Base-by-base conservation (phyloP, 805 yeast genomes). In the Ogataea salicorniae region DNA sequence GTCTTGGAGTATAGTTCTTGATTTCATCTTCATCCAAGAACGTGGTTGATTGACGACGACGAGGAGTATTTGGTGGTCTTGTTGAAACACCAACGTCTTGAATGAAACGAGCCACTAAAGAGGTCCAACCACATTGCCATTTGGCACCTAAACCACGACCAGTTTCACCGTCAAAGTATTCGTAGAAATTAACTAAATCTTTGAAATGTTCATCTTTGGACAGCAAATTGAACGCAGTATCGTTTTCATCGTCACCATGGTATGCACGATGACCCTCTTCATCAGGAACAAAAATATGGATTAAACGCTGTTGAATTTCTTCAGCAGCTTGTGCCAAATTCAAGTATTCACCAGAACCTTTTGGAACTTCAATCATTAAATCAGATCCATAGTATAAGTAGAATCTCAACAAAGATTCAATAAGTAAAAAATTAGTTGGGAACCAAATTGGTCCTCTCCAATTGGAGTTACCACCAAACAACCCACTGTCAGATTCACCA, bases 371-470 rank as follows among this genome's bases (percentile, higher is more conserved):
- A 43, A 91, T 85, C 66, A 85, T 86, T 61, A 90, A 77, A 45
- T 77, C 83, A 26, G 91, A 81, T 13, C 97, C 97, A 64, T 89
- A 90, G 71, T 89, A 90, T 60, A 90, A 71, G 65, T 83, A 88
- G 66, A 88, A 88, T 58, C 96, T 75, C 67, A 90, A 94, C 57
- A 90, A 72, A 0, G 96, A 81, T 70, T 90, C 97, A 48, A 90
- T 87, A 37, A 90, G 70, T 51, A 90, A 71, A 66, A 90, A 90
- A 60, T 85, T 90, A 13, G 87, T 87, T 18, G 97, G 96, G 74
- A 90, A 89, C 97, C 97, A 90, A 56, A 90, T 89, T 15, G 97
- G 97, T 2, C 97, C 97, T 66, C 97, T 77, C 97, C 97, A 90
- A 68, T 90, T 90, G 20, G 96, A 89, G 65, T 90, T 90, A 49